phyloP scores from a whole-genome alignment of 2,329 filamentous ascomycete genomes.

The Ophiostoma sp. region DNA sequence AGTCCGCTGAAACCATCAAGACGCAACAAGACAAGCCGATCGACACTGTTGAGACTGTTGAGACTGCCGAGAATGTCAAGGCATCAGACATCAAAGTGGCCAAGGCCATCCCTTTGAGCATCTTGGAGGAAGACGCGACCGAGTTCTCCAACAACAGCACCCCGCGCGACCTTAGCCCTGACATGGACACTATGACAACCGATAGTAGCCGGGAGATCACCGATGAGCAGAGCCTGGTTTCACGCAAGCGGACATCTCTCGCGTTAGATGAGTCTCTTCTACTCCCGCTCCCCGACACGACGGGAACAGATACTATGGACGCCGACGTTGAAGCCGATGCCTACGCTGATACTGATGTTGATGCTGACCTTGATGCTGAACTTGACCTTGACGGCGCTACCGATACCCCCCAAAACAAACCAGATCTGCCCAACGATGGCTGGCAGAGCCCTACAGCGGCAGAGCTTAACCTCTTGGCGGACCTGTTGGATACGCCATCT shows the following conservation, averaged over 20 bases:
- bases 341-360: neutral
- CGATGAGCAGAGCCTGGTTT: constrained; percentile 20
- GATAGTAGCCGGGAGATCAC: constrained; percentile 19
- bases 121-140: neutral
- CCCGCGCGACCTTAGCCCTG: constrained; percentile 13
- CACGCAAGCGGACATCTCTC: neutral
- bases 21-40: neutral
- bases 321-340: neutral
- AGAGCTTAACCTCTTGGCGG: constrained; percentile 10
- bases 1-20: neutral
- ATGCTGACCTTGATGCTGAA: neutral
- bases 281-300: constrained; percentile 21
- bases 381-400: neutral
- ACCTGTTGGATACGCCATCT: neutral
- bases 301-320: constrained; percentile 10
- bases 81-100: neutral
- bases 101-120: neutral
- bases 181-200: constrained; percentile 16
- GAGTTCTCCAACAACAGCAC: constrained; percentile 17
- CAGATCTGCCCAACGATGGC: neutral
- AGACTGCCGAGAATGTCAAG: neutral
- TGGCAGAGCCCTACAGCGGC: constrained; percentile 22
- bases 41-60: neutral
- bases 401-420: neutral
- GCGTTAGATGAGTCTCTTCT: constrained; percentile 20